Conservation (phyloP, 2,329 filamentous ascomycete genomes). For the Calonectria pseudoreteaudii region DNA sequence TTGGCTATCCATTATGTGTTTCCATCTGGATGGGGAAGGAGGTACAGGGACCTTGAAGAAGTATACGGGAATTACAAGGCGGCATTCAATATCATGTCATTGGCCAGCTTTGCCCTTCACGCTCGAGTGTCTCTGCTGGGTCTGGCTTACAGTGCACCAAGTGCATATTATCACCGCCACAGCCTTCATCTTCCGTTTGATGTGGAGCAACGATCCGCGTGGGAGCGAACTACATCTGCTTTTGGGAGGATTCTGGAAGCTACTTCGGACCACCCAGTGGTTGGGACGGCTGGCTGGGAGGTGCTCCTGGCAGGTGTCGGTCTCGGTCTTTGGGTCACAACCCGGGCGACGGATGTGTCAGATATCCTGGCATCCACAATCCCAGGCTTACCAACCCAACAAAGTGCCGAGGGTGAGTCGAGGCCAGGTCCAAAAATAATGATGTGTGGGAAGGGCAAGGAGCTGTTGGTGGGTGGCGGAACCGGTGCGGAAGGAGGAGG, state of each 20-base stretch:
- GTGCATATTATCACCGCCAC: constrained; percentile 61
- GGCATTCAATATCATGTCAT: constrained; percentile 61
- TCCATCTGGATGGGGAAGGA: constrained; percentile 61
- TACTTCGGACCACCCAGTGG: constrained; percentile 67
- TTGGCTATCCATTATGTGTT: constrained; percentile 59
- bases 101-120: constrained; percentile 58
- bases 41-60: constrained; percentile 54
- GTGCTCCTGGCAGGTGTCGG: constrained; percentile 66
- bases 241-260: constrained; percentile 60
- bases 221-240: constrained; percentile 59
- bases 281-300: constrained; percentile 68
- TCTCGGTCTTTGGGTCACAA: constrained; percentile 69
- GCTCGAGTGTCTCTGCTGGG: constrained; percentile 56
- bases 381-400: constrained; percentile 34
- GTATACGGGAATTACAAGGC: constrained; percentile 55
- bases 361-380: constrained; percentile 58
- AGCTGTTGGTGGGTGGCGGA: constrained; percentile 7
- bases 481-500: not conserved
- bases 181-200: constrained; percentile 60
- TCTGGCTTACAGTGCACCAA: constrained; percentile 60
- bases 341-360: constrained; percentile 62
- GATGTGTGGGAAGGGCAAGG: not conserved
- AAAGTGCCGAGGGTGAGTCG: constrained; percentile 33
- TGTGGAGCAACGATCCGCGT: constrained; percentile 54
- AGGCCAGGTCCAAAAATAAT: not conserved